A percentile compares a stretch with the other conserved stretches of the same genome.
phyloP scores from a whole-genome alignment of 148 eudicot genomes.

The Chenopodium suecicum region DNA sequence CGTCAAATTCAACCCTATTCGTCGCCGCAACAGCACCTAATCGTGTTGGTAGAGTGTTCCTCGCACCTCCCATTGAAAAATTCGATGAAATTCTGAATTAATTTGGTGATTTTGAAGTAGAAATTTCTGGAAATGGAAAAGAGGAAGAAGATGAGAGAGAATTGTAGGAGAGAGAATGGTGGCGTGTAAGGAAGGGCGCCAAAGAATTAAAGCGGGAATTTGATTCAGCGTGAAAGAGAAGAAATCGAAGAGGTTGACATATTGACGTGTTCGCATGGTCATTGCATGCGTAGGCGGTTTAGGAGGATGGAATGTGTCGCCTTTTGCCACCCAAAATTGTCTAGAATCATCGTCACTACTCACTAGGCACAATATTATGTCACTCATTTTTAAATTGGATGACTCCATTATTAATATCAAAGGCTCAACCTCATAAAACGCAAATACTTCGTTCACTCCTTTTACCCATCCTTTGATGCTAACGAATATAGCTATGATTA shows the following conservation, averaged over 20 bases:
- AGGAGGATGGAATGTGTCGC: too few relatives aligned
- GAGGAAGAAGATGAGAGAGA: neutral
- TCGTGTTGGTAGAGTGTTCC: slow-evolving; percentile 45
- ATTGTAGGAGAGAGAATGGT: neutral
- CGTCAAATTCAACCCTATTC: slow-evolving; percentile 43
- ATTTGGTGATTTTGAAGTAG: neutral
- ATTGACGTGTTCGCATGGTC: neutral
- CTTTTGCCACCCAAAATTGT: too few relatives aligned
- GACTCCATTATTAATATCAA: too few relatives aligned
- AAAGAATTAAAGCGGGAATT: slow-evolving; percentile 19
- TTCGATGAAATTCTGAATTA: neutral
- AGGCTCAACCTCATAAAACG: too few relatives aligned
- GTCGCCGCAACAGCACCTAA: slow-evolving; percentile 45
- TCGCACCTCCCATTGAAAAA: slow-evolving; percentile 32
- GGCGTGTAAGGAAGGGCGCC: slow-evolving; percentile 54
- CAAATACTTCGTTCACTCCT: too few relatives aligned
- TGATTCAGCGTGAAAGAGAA: neutral
- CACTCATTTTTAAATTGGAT: too few relatives aligned
- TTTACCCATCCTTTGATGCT: too few relatives aligned
- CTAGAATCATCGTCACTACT: too few relatives aligned
- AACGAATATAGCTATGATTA: too few relatives aligned
- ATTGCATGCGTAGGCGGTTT: neutral
- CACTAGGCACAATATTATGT: too few relatives aligned
- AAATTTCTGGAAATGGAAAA: neutral
- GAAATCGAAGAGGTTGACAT: neutral